Evolutionary conservation across 1,284 basidiomycete species (phyloP).

Genomic region (Blastosporella zonata): DNA sequence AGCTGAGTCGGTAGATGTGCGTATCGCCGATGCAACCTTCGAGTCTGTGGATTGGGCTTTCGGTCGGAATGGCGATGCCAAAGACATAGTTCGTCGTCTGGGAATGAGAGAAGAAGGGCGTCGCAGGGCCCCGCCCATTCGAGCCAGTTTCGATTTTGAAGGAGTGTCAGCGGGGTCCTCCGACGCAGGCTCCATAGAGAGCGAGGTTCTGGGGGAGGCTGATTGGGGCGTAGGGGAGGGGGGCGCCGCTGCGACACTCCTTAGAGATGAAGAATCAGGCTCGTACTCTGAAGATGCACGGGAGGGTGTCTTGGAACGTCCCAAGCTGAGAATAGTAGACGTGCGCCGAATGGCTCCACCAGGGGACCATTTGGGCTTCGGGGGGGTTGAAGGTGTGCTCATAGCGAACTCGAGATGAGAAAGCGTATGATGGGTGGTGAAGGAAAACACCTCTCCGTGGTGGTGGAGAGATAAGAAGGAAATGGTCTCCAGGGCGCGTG

Average conservation of each 20-base stretch:
- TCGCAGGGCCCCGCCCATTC: constrained; percentile 10
- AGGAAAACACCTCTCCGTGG: constrained; percentile 6
- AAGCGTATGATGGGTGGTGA: not conserved
- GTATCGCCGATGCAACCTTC: constrained; percentile 2
- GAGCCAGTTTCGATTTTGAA: constrained; percentile 12
- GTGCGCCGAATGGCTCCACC: constrained; percentile 9
- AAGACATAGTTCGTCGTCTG: constrained; percentile 10
- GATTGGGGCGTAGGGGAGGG: constrained; percentile 4
- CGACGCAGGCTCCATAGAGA: constrained; percentile 4
- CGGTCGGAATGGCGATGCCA: constrained; percentile 4
- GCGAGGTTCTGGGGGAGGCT: constrained; percentile 6
- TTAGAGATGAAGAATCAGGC: constrained; percentile 5
- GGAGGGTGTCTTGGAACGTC: constrained; percentile 12
- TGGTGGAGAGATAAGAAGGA: constrained; percentile 12
- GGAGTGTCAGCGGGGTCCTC: constrained; percentile 9
- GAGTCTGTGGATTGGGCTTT: constrained; percentile 3
- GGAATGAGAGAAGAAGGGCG: constrained; percentile 12
- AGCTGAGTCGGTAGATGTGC: not conserved
- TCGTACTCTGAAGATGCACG: constrained; percentile 7
- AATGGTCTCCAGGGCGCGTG: constrained; percentile 3
- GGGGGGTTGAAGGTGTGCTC: constrained; percentile 6
- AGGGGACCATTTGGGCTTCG: constrained; percentile 13
- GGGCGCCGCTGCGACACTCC: not conserved
- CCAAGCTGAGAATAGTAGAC: constrained; percentile 8
- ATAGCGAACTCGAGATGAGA: constrained; percentile 8